phyloP scores from a whole-genome alignment of 768 basidiomycete genomes.

The Jaapia argillacea region DNA sequence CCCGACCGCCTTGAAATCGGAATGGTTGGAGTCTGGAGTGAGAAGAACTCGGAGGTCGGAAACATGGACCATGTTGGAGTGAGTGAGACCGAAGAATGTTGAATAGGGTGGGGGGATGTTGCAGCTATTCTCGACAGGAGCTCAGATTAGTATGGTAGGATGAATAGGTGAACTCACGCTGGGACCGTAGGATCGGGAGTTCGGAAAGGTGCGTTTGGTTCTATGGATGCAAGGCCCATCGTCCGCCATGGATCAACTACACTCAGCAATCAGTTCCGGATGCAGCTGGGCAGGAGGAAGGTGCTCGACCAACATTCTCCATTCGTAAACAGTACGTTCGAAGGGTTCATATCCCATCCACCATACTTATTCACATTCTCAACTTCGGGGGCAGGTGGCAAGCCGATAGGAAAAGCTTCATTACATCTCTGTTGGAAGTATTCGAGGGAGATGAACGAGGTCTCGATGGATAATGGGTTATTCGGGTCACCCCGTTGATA shows the following conservation, averaged over 20 bases:
- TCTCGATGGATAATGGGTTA: constrained; percentile 37
- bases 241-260: constrained; percentile 43
- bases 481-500: constrained; percentile 37
- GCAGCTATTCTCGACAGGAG: constrained; percentile 20
- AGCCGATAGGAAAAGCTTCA: constrained; percentile 25
- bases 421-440: constrained; percentile 37
- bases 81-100: constrained; percentile 36
- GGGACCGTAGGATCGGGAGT: constrained; percentile 28
- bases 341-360: constrained; percentile 40
- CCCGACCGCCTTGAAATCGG: constrained; percentile 36
- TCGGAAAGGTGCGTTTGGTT: constrained; percentile 33
- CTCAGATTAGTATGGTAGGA: background rate
- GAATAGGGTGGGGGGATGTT: constrained; percentile 22
- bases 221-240: constrained; percentile 39
- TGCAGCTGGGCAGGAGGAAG: background rate
- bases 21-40: constrained; percentile 36
- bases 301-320: constrained; percentile 30
- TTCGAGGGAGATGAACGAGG: constrained; percentile 33
- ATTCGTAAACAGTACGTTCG: constrained; percentile 37
- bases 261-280: background rate
- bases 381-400: constrained; percentile 31
- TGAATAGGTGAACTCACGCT: constrained; percentile 16
- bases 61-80: constrained; percentile 39
- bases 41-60: constrained; percentile 38
- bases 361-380: constrained; percentile 38